These are phyloP conservation scores for Globisporangium okanoganense DNA, from an alignment of 352 stramenopile species.

Conservation along the genomic window DNA sequence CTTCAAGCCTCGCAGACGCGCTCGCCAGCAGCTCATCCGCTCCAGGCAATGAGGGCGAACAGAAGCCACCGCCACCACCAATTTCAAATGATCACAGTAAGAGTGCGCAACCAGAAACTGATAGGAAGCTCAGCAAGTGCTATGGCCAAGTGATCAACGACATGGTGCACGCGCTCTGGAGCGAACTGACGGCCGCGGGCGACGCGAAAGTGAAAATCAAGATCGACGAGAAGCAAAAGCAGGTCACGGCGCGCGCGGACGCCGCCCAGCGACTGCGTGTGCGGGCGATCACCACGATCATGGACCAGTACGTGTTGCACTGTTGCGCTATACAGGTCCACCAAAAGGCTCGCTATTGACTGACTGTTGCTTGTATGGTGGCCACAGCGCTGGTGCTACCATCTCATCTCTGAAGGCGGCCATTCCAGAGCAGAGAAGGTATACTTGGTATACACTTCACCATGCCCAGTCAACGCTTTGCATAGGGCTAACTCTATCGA, in stretches of 20 bases:
- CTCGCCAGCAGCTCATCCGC: background rate
- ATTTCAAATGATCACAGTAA: background rate
- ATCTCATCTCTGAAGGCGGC: slow-evolving; percentile 40
- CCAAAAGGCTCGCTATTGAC: background rate
- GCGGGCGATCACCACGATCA: slow-evolving; percentile 50
- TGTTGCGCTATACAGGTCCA: background rate
- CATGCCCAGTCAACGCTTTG: too few relatives aligned
- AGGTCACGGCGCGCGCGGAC: slow-evolving; percentile 61
- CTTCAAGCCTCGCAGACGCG: slow-evolving; percentile 6
- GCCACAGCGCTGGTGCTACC: slow-evolving; percentile 36
- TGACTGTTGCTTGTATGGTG: background rate
- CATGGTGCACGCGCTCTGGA: slow-evolving; percentile 69
- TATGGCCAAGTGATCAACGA: slow-evolving; percentile 74
- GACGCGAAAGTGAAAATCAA: slow-evolving; percentile 55
- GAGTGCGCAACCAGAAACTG: background rate
- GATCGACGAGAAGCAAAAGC: slow-evolving; percentile 76
- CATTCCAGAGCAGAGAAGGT: slow-evolving; percentile 17
- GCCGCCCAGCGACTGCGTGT: slow-evolving; percentile 54
- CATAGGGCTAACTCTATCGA: background rate
- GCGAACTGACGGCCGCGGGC: slow-evolving; percentile 45
- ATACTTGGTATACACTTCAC: background rate
- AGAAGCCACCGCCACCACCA: slow-evolving; percentile 3
- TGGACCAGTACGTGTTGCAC: slow-evolving; percentile 50
- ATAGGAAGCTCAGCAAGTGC: slow-evolving; percentile 23
- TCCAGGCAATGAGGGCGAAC: background rate